Base-by-base conservation (phyloP, 805 yeast genomes). In the Metschnikowia proteae region DNA sequence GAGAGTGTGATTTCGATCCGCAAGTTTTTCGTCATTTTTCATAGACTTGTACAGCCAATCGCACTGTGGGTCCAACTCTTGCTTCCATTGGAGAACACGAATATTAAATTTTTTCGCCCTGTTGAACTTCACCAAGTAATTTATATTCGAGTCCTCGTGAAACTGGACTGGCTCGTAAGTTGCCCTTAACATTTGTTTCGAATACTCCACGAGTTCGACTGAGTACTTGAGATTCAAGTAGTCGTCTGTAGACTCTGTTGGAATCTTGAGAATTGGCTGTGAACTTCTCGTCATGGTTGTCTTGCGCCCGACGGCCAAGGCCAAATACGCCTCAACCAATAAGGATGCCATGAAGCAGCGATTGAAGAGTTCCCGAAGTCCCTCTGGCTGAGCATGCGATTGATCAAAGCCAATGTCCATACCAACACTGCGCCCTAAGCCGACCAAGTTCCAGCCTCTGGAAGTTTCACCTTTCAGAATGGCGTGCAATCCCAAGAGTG, bases 81-180 rank as follows among this genome's bases (percentile, higher is more conserved):
- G 49, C 31, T 47, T 49, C 60, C 60, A 56, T 30, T 56, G 54
- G 43, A 55, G 52, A 28, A 55, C 34, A 38, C 47, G 51, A 41
- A 55, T 52, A 41, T 54, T 56, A 50, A 39, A 56, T 4, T 49
- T 45, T 35, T 56, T 56, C 26, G 50, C 50, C 3, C 58, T 43
- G 50, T 56, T 54, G 41, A 54, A 56, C 30, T 56, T 56, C 38
- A 56, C 48, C 45, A 56, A 50, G 44, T 56, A 56, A 34, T 56
- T 54, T 44, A 54, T 46, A 17, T 48, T 46, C 13, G 60, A 53
- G 39, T 56, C 60, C 35, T 52, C 47, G 35, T 53, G 55, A 27
- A 51, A 48, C 7, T 47, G 49, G 27, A 53, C 53, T 3, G 58
- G 57, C 31, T 56, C 47, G 45, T 56, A 56, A 4, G 58, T 56